Conservation (phyloP, 495 filamentous ascomycete genomes). For the Gamarada debralockiae region DNA sequence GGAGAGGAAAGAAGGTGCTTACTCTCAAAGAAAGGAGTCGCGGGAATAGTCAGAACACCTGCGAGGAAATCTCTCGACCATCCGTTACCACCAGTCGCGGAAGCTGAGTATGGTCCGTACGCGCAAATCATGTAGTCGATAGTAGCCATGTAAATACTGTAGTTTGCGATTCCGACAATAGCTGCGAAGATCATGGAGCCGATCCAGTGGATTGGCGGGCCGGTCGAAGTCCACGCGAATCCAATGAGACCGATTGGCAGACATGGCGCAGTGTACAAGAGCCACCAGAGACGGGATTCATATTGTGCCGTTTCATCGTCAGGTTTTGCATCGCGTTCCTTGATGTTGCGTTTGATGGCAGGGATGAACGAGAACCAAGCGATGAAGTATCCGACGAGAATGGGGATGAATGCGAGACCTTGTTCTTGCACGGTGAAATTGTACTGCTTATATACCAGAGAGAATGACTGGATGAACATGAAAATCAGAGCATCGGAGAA, state of each 20-base stretch:
- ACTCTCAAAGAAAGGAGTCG: constrained; percentile 61
- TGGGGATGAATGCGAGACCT: constrained; percentile 61
- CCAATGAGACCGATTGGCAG: constrained; percentile 65
- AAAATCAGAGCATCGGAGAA: constrained; percentile 82
- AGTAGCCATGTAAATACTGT: constrained; percentile 74
- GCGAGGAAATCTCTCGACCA: constrained; percentile 77
- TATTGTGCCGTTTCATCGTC: constrained; percentile 57
- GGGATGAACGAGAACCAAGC: constrained; percentile 63
- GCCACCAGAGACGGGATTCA: constrained; percentile 51
- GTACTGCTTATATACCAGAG: constrained; percentile 63
- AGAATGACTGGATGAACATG: constrained; percentile 69
- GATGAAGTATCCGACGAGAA: constrained; percentile 61
- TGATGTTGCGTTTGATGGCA: constrained; percentile 52
- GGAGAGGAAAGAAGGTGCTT: not conserved
- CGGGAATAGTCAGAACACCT: constrained; percentile 70
- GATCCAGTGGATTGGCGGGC: constrained; percentile 61
- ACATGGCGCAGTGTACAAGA: constrained; percentile 61
- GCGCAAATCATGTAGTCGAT: constrained; percentile 85
- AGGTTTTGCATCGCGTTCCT: constrained; percentile 45
- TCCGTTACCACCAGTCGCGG: constrained; percentile 71
- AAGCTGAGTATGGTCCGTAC: constrained; percentile 75
- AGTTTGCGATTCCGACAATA: constrained; percentile 67
- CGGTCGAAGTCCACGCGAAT: constrained; percentile 63
- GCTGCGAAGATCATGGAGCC: constrained; percentile 53
- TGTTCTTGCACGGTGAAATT: constrained; percentile 49